Evolutionary conservation across 2,329 filamentous ascomycete genomes (phyloP), one percentile per base, ranked within the genome.

Genomic region (Colletotrichum agaves): DNA sequence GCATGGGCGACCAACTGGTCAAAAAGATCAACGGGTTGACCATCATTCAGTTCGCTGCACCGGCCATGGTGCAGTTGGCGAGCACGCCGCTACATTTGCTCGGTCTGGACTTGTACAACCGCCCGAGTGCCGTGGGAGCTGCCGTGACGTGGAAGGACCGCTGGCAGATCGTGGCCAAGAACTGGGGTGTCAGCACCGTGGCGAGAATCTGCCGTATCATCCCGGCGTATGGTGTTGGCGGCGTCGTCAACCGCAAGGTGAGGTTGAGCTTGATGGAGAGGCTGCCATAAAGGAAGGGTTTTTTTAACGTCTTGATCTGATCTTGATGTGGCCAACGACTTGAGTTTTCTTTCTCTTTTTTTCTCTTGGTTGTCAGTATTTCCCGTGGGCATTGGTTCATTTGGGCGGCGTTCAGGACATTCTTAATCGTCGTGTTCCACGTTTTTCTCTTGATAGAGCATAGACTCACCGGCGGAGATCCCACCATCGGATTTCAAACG

Each of bases 151-250:
- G 86, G 80, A 76, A 77, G 19, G 88, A 93, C n/a, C 83, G 94
- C n/a, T 86, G 87, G 77, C 75, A 78, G 0, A 85, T 88, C 60
- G 88, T 97, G n/a, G 82, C 87, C 64, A 84, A 87, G 71, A 93
- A 97, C 75, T 97, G 93, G 89, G 80, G 85, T 17, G 85, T 91
- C 70, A 95, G 91, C 77, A 88, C 88, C 33, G 79, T 87, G 63
- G 94, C 94, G 27, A 82, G 94, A 61, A 91, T 97, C 79, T 91
- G 91, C 69, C 87, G 94, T 74, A 97, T 97, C 73, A 86, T 97
- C 2, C 94, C 94, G 17, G 94, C 94, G 0, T 97, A 95, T 82
- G 94, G 94, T 2, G 85, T 97, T 12, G 94, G 94, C 1, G 94
- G 94, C 0, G 93, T 97, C 11, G 91, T 96, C 11, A 97, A 97